Evolutionary conservation across 768 basidiomycete species (phyloP).

Genomic region (Suillus tomentosus): DNA sequence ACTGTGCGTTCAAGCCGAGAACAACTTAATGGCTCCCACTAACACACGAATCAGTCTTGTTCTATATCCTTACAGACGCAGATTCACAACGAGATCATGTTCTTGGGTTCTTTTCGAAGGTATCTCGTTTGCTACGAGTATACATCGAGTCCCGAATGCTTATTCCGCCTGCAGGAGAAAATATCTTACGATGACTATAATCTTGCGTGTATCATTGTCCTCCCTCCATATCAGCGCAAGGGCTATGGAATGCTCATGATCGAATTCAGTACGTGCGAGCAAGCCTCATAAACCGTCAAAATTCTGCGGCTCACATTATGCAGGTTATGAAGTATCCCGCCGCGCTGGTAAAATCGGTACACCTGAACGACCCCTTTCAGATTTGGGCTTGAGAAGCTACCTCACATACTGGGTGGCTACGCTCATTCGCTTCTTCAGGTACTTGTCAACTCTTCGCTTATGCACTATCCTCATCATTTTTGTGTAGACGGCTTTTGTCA

Average conservation of each 20-base stretch:
- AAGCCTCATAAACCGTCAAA: too few species aligned
- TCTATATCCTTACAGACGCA: slow-evolving; percentile 90
- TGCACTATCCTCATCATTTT: slow-evolving; percentile 1
- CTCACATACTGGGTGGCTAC: slow-evolving; percentile 86
- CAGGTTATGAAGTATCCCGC: slow-evolving; percentile 92
- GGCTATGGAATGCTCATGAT: slow-evolving; percentile 96
- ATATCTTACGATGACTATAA: slow-evolving; percentile 96
- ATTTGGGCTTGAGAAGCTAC: slow-evolving; percentile 90
- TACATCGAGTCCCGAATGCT: neutral
- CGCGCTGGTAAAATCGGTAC: slow-evolving; percentile 80
- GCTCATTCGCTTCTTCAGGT: slow-evolving; percentile 84
- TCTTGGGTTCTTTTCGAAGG: slow-evolving; percentile 73
- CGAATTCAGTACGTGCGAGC: slow-evolving; percentile 83
- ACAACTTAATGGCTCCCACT: neutral
- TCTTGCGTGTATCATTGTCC: slow-evolving; percentile 92
- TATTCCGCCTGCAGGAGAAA: slow-evolving; percentile 66
- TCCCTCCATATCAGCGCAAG: slow-evolving; percentile 89
- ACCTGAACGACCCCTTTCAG: slow-evolving; percentile 93
- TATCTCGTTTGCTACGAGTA: slow-evolving; percentile 20
- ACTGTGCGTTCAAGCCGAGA: slow-evolving; percentile 52
- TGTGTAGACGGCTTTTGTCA: slow-evolving; percentile 54
- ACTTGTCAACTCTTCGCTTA: slow-evolving; percentile 19
- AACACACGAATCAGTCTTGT: slow-evolving; percentile 54
- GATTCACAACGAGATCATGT: slow-evolving; percentile 79
- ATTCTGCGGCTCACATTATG: slow-evolving; percentile 4